These are phyloP conservation scores for Metschnikowia borealis DNA, from an alignment of 805 yeast species.

Conservation along the genomic window DNA sequence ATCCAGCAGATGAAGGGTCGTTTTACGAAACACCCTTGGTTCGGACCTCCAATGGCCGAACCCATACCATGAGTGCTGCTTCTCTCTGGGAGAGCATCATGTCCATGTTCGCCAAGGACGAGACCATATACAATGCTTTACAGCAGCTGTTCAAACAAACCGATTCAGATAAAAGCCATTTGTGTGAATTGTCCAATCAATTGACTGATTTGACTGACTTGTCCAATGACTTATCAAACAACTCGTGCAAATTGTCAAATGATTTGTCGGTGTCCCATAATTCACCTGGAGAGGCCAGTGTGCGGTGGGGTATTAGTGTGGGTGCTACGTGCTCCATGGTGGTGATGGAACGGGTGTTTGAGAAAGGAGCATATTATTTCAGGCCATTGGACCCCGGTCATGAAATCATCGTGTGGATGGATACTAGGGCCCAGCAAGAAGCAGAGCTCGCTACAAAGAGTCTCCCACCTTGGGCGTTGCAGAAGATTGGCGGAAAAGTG, in stretches of 20 bases:
- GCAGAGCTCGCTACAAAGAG: conserved; percentile 25
- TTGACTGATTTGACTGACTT: not conserved
- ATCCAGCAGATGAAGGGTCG: conserved; percentile 6
- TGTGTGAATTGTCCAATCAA: too few relatives aligned
- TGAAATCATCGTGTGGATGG: conserved; percentile 61
- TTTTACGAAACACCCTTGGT: conserved; percentile 7
- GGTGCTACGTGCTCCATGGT: conserved; percentile 63
- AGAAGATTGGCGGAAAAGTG: conserved; percentile 41
- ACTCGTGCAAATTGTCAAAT: not conserved
- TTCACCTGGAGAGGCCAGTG: not conserved
- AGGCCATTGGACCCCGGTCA: conserved; percentile 27
- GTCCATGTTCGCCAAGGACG: conserved; percentile 7
- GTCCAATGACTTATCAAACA: not conserved
- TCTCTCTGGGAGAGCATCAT: conserved; percentile 11
- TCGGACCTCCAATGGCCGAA: conserved; percentile 6
- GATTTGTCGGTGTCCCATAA: not conserved
- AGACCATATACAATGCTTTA: not conserved
- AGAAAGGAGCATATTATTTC: conserved; percentile 22
- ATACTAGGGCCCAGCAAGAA: conserved; percentile 39
- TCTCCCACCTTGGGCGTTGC: conserved; percentile 18
- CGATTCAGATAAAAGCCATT: too few relatives aligned
- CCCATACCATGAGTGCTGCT: conserved; percentile 14
- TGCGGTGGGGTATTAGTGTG: conserved; percentile 23
- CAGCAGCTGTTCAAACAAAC: not conserved
- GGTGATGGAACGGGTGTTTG: conserved; percentile 26